Base-by-base conservation (phyloP, 1,284 basidiomycete species). In the Rhodofomes roseus region DNA sequence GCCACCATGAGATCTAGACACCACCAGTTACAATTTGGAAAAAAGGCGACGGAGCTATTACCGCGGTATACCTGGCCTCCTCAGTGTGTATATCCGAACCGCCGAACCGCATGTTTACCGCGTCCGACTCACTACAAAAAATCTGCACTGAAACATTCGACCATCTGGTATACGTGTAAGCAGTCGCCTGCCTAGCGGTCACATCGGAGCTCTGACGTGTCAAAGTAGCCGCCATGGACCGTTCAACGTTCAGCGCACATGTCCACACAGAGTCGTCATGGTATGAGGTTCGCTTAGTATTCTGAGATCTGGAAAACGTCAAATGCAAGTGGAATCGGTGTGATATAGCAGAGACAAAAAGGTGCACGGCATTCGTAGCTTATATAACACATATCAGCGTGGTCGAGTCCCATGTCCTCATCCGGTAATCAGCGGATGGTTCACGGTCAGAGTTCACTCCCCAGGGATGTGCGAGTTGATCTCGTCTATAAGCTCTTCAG, bases 381-480 rank as follows among this genome's bases (percentile, higher is more conserved):
- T 48, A 25, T 48, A 48, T 48, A 48, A 27, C 46, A 48, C 46
- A 48, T 18, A 48, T 48, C 46, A 18, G 25, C 14, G 25, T 48
- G 46, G 8, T 12, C 12, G 25, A 48, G 46, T 48, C 16, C 43
- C 5, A 48, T 16, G 23, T 29, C 46, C 46, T 48, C 46, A 48
- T 48, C 46, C 22, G 27, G 25, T 4, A 3, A 48, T 48, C 46
- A 29, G 25, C 29, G 25, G 5, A 4, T 29, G 4, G n/a, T 14
- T 34, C n/a, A 34, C 27, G 46, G 14, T 12, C 25, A 7, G 8
- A 27, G 25, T 7, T 46, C 50, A 70, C 39, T 70, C 69, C 23
- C 58, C 59, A 7, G 73, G 74, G 48, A 76, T 74, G 57, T 72
- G 71, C 54, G 69, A 63, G 50, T 69, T 72, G 63, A 76, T 74